Percentiles rank a stretch among this genome's conserved stretches.
phyloP scores from a whole-genome alignment of 1,284 basidiomycete genomes.

The Bjerkandera adusta region DNA sequence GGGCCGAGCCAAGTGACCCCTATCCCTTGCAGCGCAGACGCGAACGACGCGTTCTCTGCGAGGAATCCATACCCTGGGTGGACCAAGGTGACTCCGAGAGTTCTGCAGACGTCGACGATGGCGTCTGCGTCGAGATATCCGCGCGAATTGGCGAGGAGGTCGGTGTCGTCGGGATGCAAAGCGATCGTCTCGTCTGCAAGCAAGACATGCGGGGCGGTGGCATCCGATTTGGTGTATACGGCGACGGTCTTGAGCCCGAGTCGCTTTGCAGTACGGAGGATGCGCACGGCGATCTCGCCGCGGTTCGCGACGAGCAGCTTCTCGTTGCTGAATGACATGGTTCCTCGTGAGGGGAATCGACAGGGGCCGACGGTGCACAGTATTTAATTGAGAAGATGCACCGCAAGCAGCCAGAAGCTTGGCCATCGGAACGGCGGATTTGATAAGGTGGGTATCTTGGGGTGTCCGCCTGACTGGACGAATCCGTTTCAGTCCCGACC shows the following conservation, averaged over 20 bases:
- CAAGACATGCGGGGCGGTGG: constrained; percentile 50
- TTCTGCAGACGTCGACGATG: constrained; percentile 45
- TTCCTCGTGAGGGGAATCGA: too few species aligned
- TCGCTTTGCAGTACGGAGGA: constrained; percentile 50
- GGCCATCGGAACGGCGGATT: too few species aligned
- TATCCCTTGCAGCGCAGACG: constrained; percentile 42
- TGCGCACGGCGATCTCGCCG: constrained; percentile 53
- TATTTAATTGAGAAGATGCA: too few species aligned
- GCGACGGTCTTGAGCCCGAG: constrained; percentile 48
- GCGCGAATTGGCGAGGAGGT: constrained; percentile 22
- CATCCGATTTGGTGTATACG: constrained; percentile 54
- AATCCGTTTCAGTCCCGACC: too few species aligned
- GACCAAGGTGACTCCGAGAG: constrained; percentile 49
- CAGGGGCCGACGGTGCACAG: too few species aligned
- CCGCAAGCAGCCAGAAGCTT: too few species aligned
- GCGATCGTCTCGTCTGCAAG: constrained; percentile 48
- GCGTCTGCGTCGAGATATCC: constrained; percentile 42
- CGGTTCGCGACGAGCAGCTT: constrained; percentile 48
- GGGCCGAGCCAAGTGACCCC: constrained; percentile 67
- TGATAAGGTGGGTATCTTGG: too few species aligned
- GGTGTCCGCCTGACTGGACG: too few species aligned
- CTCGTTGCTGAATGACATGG: constrained; percentile 20
- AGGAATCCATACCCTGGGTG: constrained; percentile 72
- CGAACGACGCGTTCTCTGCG: constrained; percentile 63
- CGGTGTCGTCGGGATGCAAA: constrained; percentile 27